Evolutionary conservation across 306 rosid genomes (phyloP).

Genomic region (Hippophae tibetana): DNA sequence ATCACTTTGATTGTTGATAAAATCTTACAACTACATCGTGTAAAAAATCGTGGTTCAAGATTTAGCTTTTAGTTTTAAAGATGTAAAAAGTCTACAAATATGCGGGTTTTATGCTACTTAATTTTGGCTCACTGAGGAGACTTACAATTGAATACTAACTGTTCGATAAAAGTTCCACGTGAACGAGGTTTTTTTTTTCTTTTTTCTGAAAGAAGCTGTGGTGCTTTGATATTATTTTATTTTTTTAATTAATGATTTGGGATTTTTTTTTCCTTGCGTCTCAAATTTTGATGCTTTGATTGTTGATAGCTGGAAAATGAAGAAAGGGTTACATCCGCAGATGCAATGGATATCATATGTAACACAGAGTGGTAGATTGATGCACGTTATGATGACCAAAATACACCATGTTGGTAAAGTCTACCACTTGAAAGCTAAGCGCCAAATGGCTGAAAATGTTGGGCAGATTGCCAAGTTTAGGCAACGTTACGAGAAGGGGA

Average conservation of each 20-base stretch:
- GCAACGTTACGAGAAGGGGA: constrained; percentile 57
- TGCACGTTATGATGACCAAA: constrained; percentile 83
- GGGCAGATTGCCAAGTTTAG: constrained; percentile 87
- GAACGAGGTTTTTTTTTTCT: background rate
- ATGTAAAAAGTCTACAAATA: no score
- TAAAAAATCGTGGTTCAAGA: no score
- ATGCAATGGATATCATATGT: constrained; percentile 92
- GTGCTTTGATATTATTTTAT: no score
- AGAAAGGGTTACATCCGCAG: constrained; percentile 91
- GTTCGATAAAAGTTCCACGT: background rate
- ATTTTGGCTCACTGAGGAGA: no score
- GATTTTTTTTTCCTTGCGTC: background rate
- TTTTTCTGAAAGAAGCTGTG: background rate
- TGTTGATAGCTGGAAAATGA: constrained; percentile 39
- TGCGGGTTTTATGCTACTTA: no score
- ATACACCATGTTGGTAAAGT: constrained; percentile 81
- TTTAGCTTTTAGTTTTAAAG: no score
- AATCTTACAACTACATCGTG: no score
- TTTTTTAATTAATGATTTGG: background rate
- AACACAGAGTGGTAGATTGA: constrained; percentile 80
- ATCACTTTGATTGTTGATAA: no score
- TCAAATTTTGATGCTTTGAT: background rate
- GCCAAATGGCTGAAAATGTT: constrained; percentile 74
- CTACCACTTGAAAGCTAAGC: constrained; percentile 79
- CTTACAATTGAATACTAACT: background rate